Conservation (phyloP, 805 yeast species). For the Ogataea saltuana region DNA sequence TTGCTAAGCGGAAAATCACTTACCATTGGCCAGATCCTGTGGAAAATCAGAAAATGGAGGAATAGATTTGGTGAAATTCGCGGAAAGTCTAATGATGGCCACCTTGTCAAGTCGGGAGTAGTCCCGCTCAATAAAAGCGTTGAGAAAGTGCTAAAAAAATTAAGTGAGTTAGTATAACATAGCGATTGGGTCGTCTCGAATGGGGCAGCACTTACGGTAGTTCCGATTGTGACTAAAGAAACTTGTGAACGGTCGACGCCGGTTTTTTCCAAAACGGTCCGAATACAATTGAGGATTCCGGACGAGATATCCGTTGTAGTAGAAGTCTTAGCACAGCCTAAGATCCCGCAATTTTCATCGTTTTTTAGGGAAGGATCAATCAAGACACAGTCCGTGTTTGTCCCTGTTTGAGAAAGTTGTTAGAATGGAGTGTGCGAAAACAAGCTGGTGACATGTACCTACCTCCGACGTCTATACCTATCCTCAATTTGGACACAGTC, state of each 20-base stretch:
- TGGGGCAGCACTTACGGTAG: constrained; percentile 32
- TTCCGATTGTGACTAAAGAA: constrained; percentile 46
- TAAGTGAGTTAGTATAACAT: neutral
- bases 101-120: constrained; percentile 41
- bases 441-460: neutral
- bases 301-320: constrained; percentile 45
- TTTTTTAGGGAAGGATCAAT: constrained; percentile 36
- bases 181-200: neutral
- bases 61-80: constrained; percentile 39
- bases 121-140: constrained; percentile 49
- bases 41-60: constrained; percentile 50
- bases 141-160: constrained; percentile 40
- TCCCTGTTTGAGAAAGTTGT: constrained; percentile 35
- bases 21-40: constrained; percentile 30
- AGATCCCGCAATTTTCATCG: constrained; percentile 32
- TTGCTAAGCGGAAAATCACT: too few species aligned
- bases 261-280: constrained; percentile 30
- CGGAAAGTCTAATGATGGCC: constrained; percentile 45
- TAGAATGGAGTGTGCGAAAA: neutral
- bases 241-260: constrained; percentile 29
- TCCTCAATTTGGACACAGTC: constrained; percentile 10
- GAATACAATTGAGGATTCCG: constrained; percentile 41
- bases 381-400: constrained; percentile 49
- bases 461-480: constrained; percentile 16
- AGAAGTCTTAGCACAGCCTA: constrained; percentile 42